These are phyloP conservation scores for Trichoderma sp. DNA, from an alignment of 2,329 filamentous ascomycete species.

Conservation along the genomic window DNA sequence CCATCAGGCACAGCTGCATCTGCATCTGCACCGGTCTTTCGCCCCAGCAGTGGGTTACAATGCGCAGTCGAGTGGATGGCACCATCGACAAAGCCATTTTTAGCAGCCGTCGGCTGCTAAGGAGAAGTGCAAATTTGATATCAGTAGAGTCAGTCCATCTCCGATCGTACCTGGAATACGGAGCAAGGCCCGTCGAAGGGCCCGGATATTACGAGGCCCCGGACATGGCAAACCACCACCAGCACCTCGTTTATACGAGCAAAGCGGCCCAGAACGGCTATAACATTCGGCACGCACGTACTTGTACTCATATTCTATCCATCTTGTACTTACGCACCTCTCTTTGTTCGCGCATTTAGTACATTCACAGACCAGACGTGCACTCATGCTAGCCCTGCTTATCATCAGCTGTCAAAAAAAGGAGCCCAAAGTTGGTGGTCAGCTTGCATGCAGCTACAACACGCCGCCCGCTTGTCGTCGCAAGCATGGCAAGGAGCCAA, in stretches of 20 bases:
- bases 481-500: background rate
- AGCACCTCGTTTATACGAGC: background rate
- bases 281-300: background rate
- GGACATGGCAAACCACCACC: background rate
- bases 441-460: conserved; percentile 4
- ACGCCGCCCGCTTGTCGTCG: background rate
- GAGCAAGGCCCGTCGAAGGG: background rate
- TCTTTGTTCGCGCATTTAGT: background rate
- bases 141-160: background rate
- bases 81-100: conserved; percentile 2
- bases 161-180: conserved; percentile 15
- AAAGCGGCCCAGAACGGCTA: background rate
- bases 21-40: background rate
- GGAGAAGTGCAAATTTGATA: background rate
- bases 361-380: background rate
- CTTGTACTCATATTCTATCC: background rate
- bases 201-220: conserved; percentile 13
- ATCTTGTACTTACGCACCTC: background rate
- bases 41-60: background rate
- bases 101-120: background rate
- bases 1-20: background rate
- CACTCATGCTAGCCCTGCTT: background rate
- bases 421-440: conserved; percentile 1
- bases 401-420: background rate
- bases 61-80: background rate